Percentiles rank a stretch among this genome's conserved stretches.
Conservation (phyloP, 2,329 filamentous ascomycete genomes). For the Calonectria crousiana region DNA sequence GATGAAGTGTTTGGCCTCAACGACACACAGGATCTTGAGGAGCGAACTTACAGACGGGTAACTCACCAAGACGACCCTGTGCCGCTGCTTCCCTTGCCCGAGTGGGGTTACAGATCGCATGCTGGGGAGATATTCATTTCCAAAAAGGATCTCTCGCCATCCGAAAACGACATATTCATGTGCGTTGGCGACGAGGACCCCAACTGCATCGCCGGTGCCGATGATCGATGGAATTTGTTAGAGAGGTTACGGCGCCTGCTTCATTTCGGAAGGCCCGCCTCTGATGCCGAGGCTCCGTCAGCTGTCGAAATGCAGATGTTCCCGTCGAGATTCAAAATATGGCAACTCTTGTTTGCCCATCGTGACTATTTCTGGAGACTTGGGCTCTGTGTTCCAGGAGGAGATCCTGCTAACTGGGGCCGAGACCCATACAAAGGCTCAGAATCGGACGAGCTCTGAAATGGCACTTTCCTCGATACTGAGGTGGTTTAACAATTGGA, state of each 20-base stretch:
- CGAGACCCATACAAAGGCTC: constrained; percentile 60
- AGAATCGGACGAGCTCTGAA: constrained; percentile 54
- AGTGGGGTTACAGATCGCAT: constrained; percentile 91
- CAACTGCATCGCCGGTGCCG: constrained; percentile 75
- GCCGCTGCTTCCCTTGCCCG: constrained; percentile 83
- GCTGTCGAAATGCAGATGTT: constrained; percentile 57
- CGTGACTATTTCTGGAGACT: constrained; percentile 97
- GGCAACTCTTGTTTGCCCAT: constrained; percentile 94
- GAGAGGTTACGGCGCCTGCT: constrained; percentile 42
- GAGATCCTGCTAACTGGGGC: constrained; percentile 77
- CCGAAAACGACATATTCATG: constrained; percentile 73
- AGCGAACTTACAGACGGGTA: constrained; percentile 75
- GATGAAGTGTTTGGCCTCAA: constrained; percentile 63
- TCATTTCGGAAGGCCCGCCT: constrained; percentile 39
- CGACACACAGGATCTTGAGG: constrained; percentile 47
- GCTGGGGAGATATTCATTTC: constrained; percentile 89
- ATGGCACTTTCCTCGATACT: not conserved
- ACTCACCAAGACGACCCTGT: constrained; percentile 92
- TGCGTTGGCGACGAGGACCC: constrained; percentile 81
- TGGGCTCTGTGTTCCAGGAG: constrained; percentile 88
- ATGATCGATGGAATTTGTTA: constrained; percentile 48
- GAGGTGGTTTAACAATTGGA: constrained; percentile 9
- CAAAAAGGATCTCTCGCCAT: constrained; percentile 77
- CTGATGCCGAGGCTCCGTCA: constrained; percentile 32
- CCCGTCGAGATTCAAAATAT: constrained; percentile 77